Evolutionary conservation across 1,139 yeast species (phyloP).

Genomic region (Magnusiomyces ingens): DNA sequence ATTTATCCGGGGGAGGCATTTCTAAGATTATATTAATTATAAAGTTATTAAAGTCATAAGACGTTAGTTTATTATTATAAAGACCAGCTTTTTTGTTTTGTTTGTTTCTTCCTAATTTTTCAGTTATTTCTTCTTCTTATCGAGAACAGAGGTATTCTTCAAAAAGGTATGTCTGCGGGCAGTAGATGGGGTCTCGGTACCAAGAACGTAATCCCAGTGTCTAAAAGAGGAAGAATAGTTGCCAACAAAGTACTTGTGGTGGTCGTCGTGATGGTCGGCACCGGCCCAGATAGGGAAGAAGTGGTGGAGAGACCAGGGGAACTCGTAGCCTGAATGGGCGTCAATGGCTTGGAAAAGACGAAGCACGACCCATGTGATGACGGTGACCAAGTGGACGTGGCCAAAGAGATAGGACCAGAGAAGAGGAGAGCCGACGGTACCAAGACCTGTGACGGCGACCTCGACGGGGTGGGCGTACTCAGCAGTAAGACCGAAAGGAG

Average conservation of each 20-base stretch:
- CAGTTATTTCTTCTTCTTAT: conserved; percentile 6
- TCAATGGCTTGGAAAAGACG: conserved; percentile 92
- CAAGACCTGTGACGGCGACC: conserved; percentile 83
- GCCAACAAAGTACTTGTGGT: conserved; percentile 84
- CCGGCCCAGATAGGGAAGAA: conserved; percentile 96
- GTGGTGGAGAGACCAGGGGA: conserved; percentile 92
- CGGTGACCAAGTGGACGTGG: conserved; percentile 73
- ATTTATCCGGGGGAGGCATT: not conserved
- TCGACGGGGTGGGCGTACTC: conserved; percentile 96
- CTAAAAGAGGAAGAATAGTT: conserved; percentile 90
- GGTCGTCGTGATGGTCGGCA: conserved; percentile 96
- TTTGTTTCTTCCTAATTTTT: not conserved
- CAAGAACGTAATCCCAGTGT: conserved; percentile 82
- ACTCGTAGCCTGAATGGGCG: conserved; percentile 94
- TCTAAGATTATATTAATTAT: not conserved
- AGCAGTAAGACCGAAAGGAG: conserved; percentile 94
- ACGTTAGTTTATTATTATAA: not conserved
- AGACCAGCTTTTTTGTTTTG: not conserved
- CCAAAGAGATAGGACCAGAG: conserved; percentile 58
- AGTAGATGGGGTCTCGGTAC: conserved; percentile 59
- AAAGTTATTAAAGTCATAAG: not conserved
- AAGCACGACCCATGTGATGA: conserved; percentile 78
- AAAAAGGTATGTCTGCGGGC: conserved; percentile 46
- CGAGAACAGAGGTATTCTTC: conserved; percentile 2
- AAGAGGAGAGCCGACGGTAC: conserved; percentile 91